phyloP scores from a whole-genome alignment of 768 basidiomycete species.

The Galerina marginata region DNA sequence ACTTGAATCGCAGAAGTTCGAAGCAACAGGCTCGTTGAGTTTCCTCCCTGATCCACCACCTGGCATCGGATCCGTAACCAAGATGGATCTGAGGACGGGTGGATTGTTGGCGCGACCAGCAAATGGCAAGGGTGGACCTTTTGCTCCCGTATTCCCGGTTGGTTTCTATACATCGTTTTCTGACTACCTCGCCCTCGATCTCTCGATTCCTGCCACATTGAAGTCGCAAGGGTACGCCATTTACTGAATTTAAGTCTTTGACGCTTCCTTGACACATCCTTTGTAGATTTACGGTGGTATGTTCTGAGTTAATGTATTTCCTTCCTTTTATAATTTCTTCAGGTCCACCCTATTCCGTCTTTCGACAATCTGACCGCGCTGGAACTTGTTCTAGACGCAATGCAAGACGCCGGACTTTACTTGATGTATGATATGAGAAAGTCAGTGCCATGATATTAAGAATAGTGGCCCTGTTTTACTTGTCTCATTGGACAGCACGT shows the following conservation, averaged over 20 bases:
- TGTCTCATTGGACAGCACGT: conserved; percentile 46
- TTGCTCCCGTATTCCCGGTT: conserved; percentile 67
- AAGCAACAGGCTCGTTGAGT: conserved; percentile 48
- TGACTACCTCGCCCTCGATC: conserved; percentile 55
- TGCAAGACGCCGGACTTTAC: conserved; percentile 72
- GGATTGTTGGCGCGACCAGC: conserved; percentile 57
- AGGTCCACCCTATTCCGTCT: conserved; percentile 75
- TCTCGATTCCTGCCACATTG: conserved; percentile 58
- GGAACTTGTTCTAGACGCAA: conserved; percentile 63
- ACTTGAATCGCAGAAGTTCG: conserved; percentile 46
- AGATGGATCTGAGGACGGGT: conserved; percentile 66
- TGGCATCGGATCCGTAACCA: conserved; percentile 60
- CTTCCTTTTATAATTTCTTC: neutral
- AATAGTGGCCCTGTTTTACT: neutral
- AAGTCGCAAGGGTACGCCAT: conserved; percentile 57
- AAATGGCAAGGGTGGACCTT: conserved; percentile 52
- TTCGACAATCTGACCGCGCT: conserved; percentile 66
- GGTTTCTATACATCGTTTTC: conserved; percentile 77
- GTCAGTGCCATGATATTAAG: conserved; percentile 31
- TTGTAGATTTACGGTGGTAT: conserved; percentile 45
- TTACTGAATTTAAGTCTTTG: neutral
- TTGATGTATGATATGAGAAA: conserved; percentile 86
- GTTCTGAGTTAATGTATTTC: conserved; percentile 26
- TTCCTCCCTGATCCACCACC: conserved; percentile 54
- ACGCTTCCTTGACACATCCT: neutral